These are phyloP conservation scores for Talaromyces sp. DNA, from an alignment of 2,329 filamentous ascomycete species.

Conservation along the genomic window DNA sequence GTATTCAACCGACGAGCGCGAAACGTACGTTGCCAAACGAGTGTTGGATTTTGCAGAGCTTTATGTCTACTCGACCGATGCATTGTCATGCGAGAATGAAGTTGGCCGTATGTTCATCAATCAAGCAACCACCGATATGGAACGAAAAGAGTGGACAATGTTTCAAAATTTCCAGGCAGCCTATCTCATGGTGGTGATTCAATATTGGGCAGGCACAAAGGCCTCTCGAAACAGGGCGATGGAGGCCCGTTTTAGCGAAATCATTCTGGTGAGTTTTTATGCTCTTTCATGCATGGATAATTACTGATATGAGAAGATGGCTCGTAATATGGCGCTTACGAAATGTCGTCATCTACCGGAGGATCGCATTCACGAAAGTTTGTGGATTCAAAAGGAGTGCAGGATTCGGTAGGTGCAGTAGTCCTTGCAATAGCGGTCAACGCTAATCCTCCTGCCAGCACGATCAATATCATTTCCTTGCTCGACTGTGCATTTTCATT, in stretches of 20 bases:
- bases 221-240: slow-evolving; percentile 35
- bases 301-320: slow-evolving; percentile 22
- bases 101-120: slow-evolving; percentile 29
- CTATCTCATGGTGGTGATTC: slow-evolving; percentile 35
- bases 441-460: slow-evolving; percentile 20
- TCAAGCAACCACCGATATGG: slow-evolving; percentile 15
- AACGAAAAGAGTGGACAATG: slow-evolving; percentile 25
- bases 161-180: slow-evolving; percentile 41
- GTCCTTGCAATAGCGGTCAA: neutral
- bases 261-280: slow-evolving; percentile 31
- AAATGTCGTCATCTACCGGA: slow-evolving; percentile 33
- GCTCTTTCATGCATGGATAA: neutral
- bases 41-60: slow-evolving; percentile 41
- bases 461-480: slow-evolving; percentile 35
- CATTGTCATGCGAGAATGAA: slow-evolving; percentile 37
- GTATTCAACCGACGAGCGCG: slow-evolving; percentile 37
- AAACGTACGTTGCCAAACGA: slow-evolving; percentile 32
- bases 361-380: slow-evolving; percentile 31
- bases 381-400: slow-evolving; percentile 42
- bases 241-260: slow-evolving; percentile 38
- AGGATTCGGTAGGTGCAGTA: slow-evolving; percentile 32
- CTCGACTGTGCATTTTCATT: slow-evolving; percentile 43
- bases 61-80: slow-evolving; percentile 38
- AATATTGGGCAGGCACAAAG: slow-evolving; percentile 41
- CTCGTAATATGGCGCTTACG: slow-evolving; percentile 33